phyloP scores from a whole-genome alignment of 2,329 filamentous ascomycete genomes.

The Phialophora chinensis region DNA sequence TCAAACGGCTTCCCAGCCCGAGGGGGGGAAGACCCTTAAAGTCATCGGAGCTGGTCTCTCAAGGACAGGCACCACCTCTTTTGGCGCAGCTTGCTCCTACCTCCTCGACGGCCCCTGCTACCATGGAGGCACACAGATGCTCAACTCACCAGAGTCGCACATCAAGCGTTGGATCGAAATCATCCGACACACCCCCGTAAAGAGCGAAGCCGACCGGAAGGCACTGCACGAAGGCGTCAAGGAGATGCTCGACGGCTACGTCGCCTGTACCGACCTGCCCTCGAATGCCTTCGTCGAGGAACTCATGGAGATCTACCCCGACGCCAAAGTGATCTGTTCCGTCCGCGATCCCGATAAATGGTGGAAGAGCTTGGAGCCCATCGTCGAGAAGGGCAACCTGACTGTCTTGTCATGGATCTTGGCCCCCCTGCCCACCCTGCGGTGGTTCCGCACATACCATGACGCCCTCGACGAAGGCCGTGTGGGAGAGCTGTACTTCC shows the following conservation, averaged over 20 bases:
- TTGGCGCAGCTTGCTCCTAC: constrained; percentile 55
- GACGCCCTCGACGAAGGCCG: constrained; percentile 37
- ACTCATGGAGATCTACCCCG: constrained; percentile 56
- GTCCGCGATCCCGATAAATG: constrained; percentile 51
- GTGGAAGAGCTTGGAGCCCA: constrained; percentile 44
- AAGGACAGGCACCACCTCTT: constrained; percentile 59
- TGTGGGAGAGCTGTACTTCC: constrained; percentile 38
- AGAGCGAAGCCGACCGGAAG: constrained; percentile 40
- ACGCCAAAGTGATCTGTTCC: constrained; percentile 56
- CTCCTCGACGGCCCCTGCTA: constrained; percentile 57
- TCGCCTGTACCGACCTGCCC: constrained; percentile 56
- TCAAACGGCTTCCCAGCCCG: constrained; percentile 37
- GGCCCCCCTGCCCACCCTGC: constrained; percentile 35
- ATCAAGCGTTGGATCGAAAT: constrained; percentile 42
- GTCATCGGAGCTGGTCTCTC: constrained; percentile 42
- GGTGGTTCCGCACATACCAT: constrained; percentile 39
- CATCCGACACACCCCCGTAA: constrained; percentile 36
- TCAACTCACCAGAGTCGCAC: constrained; percentile 38
- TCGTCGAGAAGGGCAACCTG: constrained; percentile 39
- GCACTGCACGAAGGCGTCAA: constrained; percentile 45
- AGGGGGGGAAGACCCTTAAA: constrained; percentile 30
- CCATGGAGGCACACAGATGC: constrained; percentile 55
- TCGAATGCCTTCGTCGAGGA: constrained; percentile 52
- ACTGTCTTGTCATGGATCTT: constrained; percentile 38
- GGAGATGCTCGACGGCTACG: constrained; percentile 51